Percentiles rank a stretch among this genome's conserved stretches.
phyloP scores from a whole-genome alignment of 2,329 filamentous ascomycete genomes.

The Parafenestella ontariensis region DNA sequence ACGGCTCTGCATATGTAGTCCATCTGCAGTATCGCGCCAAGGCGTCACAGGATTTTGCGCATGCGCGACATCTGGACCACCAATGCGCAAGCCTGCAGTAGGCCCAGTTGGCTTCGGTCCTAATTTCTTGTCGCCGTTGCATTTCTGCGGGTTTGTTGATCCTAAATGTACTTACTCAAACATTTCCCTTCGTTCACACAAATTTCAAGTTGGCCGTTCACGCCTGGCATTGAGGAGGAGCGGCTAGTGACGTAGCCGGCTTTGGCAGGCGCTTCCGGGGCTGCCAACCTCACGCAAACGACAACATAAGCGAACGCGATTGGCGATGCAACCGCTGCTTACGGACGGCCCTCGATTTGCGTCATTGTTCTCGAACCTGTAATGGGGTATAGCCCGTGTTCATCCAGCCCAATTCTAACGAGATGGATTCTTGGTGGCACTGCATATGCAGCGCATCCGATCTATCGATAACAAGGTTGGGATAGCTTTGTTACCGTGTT shows the following conservation, averaged over 20 bases:
- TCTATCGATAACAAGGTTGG: conserved; percentile 10
- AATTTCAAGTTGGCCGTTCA: background rate
- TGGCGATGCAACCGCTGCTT: conserved; percentile 3
- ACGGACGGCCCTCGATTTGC: conserved; percentile 1
- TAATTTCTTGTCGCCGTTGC: background rate
- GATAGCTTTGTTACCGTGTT: conserved; percentile 10
- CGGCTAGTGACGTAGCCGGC: conserved; percentile 11
- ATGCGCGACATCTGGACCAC: too few relatives aligned
- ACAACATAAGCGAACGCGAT: conserved; percentile 1
- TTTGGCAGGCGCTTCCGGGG: too few relatives aligned
- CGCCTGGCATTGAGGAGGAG: background rate
- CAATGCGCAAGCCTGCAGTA: too few relatives aligned
- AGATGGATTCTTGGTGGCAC: conserved; percentile 8
- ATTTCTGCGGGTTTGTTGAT: background rate
- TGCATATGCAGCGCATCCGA: conserved; percentile 8
- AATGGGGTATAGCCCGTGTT: background rate
- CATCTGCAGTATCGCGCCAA: too few relatives aligned
- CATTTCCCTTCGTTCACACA: too few relatives aligned
- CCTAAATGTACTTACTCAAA: background rate
- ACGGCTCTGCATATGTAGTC: background rate
- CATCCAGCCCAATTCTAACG: background rate
- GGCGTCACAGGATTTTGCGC: too few relatives aligned
- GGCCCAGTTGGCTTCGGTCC: background rate
- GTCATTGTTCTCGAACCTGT: conserved; percentile 3
- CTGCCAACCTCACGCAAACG: conserved; percentile 7